Percentiles rank a stretch among this genome's conserved stretches.
Conservation (phyloP, 163 green algal species). For the Coccomyxa subellipsoidea region DNA sequence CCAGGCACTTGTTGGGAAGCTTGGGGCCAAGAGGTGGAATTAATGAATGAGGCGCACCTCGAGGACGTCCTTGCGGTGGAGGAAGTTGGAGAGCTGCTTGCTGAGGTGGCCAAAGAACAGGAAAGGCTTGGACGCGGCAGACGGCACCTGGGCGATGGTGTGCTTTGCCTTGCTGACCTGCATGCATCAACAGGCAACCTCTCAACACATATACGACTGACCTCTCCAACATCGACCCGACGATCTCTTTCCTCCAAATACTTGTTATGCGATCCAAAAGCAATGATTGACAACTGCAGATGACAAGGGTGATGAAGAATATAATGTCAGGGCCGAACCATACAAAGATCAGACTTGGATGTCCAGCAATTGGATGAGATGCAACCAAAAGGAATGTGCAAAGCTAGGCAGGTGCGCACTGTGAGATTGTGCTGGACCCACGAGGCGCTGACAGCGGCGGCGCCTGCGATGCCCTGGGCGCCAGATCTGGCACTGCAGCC, state of each 20-base stretch:
- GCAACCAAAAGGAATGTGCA: too few species aligned
- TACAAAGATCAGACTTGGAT: too few species aligned
- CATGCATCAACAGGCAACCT: neutral
- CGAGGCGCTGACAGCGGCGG: neutral
- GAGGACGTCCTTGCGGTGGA: neutral
- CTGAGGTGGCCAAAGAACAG: neutral
- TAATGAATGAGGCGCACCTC: neutral
- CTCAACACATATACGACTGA: neutral
- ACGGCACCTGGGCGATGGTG: neutral
- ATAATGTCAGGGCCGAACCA: too few species aligned
- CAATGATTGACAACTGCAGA: too few species aligned
- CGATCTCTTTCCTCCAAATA: too few species aligned
- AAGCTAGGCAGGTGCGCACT: too few species aligned
- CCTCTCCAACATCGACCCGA: too few species aligned
- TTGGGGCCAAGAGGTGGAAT: neutral
- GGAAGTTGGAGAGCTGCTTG: neutral
- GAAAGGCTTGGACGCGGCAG: neutral
- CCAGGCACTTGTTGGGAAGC: too few species aligned
- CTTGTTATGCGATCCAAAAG: too few species aligned
- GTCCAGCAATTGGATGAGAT: too few species aligned
- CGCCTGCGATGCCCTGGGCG: neutral
- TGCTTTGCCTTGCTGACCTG: neutral
- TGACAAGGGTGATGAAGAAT: too few species aligned
- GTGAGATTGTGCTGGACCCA: neutral
- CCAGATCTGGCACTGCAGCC: neutral